Evolutionary conservation across 2,329 filamentous ascomycete species (phyloP), one percentile per base, ranked within the genome.

Genomic region (Sporothrix dimorphospora): DNA sequence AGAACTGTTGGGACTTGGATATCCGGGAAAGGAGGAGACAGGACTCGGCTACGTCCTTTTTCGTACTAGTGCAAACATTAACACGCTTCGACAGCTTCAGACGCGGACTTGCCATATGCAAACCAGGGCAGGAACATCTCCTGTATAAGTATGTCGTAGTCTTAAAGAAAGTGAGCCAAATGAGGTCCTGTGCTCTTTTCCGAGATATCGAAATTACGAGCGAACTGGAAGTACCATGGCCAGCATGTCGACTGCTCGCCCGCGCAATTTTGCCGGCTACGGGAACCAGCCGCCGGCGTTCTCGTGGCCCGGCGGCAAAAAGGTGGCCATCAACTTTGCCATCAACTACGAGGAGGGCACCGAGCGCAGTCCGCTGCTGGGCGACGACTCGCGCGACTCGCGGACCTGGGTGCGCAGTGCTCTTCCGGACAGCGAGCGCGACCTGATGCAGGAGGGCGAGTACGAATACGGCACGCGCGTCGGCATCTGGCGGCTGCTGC

Each of bases 401-500:
- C 67, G 71, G 21, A 72, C 71, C 3, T 72, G 71, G 71, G 67
- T 72, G 34, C 53, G 51, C 16, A 70, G 67, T 53, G 68, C 68
- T 2, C 59, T 72, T 12, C 68, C 68, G 8, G 59, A 67, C 47
- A 68, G 49, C 49, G 59, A 71, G 51, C 71, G 71, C 49, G 67
- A 71, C 34, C 68, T 72, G 40, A 72, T 70, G 51, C 71, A 71
- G 68, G 71, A 72, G 57, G 68, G 68, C 67, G 71, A 72, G 71
- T 72, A 72, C 59, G 71, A 72, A 49, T 72, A 72, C 67, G 71
- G 71, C 45, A 72, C 71, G 9, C 71, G 71, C 9, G 71, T 72
- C 11, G 67, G 71, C 30, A 68, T 70, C 57, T 72, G 67, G 71
- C 68, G 71, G 12, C 59, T 72, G 40, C 71, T 72, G 34, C 67